These are phyloP conservation scores for Aspergillus candidus DNA, from an alignment of 2,329 filamentous ascomycete species.

Conservation along the genomic window DNA sequence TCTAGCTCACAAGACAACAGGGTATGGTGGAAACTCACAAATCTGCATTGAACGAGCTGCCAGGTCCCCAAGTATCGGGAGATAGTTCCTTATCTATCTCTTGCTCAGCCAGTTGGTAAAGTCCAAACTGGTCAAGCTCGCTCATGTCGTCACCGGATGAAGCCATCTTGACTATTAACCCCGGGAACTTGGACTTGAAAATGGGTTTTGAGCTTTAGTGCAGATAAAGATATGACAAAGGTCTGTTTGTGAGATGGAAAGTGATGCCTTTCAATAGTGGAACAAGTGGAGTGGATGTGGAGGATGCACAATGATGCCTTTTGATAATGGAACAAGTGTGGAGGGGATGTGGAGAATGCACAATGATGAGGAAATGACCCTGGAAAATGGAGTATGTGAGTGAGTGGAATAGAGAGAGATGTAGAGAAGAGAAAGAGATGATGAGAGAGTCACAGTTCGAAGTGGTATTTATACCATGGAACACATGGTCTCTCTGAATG, in stretches of 20 bases:
- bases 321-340: neutral
- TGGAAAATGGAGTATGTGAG: neutral
- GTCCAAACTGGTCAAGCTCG: no score
- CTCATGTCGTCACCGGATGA: no score
- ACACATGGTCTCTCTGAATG: no score
- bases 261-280: neutral
- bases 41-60: no score
- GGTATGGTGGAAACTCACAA: no score
- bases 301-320: neutral
- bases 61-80: no score
- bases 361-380: neutral
- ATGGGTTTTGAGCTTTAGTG: no score
- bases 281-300: neutral
- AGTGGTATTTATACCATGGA: neutral
- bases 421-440: neutral
- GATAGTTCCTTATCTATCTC: no score
- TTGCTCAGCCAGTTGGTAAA: no score
- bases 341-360: neutral
- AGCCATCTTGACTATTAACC: neutral
- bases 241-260: neutral
- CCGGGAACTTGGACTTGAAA: no score
- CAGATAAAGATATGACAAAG: neutral
- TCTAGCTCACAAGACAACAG: no score
- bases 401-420: neutral
- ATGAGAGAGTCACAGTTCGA: neutral